These are phyloP conservation scores for Naganishia liquefaciens DNA, from an alignment of 1,284 basidiomycete species.

Conservation along the genomic window DNA sequence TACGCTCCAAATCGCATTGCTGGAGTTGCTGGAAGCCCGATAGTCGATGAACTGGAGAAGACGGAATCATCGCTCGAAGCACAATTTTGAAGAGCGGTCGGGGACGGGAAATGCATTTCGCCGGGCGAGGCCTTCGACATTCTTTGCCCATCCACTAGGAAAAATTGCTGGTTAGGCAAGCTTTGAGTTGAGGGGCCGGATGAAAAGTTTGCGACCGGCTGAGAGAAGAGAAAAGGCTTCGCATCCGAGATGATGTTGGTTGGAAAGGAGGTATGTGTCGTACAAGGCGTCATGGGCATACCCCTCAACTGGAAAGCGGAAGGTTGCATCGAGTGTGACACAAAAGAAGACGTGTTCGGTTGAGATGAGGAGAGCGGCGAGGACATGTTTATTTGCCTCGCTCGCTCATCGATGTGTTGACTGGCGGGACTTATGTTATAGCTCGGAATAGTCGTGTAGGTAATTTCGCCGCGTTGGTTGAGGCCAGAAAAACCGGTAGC, in stretches of 20 bases:
- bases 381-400: constrained; percentile 8
- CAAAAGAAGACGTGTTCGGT: not conserved
- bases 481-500: not conserved
- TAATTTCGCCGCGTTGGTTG: not conserved
- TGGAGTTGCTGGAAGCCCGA: constrained; percentile 11
- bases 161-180: not conserved
- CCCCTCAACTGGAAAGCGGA: constrained; percentile 2
- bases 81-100: not conserved
- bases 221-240: not conserved
- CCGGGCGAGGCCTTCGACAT: not conserved
- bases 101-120: not conserved
- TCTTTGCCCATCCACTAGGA: not conserved
- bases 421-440: constrained; percentile 3
- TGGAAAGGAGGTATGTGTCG: not conserved
- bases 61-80: not conserved
- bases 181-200: no score
- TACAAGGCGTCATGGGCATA: not conserved
- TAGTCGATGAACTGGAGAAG: constrained; percentile 3
- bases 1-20: not conserved
- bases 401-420: constrained; percentile 1
- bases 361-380: not conserved
- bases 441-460: not conserved
- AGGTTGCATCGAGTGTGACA: constrained; percentile 4
- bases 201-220: not conserved
- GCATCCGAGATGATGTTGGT: not conserved